A percentile compares a stretch with the other conserved stretches of the same genome.
Evolutionary conservation across 306 rosid species (phyloP).

Genomic region (Medicago truncatula): DNA sequence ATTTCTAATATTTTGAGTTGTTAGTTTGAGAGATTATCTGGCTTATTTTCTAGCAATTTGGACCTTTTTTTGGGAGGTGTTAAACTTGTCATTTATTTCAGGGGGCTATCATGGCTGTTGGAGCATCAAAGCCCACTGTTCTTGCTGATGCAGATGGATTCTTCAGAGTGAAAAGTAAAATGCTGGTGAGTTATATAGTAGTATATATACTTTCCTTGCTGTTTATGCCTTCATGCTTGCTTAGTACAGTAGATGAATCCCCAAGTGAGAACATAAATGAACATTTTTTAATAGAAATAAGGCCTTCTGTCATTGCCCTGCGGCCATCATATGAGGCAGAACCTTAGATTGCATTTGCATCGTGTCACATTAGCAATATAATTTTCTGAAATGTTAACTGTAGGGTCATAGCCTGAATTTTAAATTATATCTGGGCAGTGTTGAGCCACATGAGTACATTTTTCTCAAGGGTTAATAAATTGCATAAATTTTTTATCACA

Average conservation of each 20-base stretch:
- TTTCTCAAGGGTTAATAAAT: neutral
- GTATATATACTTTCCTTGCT: neutral
- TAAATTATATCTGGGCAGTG: slow-evolving; percentile 3
- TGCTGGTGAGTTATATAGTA: slow-evolving; percentile 67
- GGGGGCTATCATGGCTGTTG: slow-evolving; percentile 97
- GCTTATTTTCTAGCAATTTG: too few relatives aligned
- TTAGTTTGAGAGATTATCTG: too few relatives aligned
- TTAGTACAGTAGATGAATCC: neutral
- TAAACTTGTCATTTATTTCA: slow-evolving; percentile 16
- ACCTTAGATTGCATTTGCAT: neutral
- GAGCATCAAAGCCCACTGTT: slow-evolving; percentile 88
- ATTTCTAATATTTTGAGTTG: slow-evolving; percentile 4
- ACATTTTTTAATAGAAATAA: neutral
- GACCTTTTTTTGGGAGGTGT: too few relatives aligned
- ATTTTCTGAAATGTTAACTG: neutral
- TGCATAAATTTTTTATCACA: neutral
- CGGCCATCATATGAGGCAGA: neutral
- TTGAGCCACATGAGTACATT: neutral
- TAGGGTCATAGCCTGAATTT: neutral
- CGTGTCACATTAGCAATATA: neutral
- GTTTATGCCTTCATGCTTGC: slow-evolving; percentile 2
- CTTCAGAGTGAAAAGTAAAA: slow-evolving; percentile 79
- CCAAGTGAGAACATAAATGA: neutral
- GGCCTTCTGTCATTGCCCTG: neutral
- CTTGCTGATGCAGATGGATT: slow-evolving; percentile 77